Conservation (phyloP, 257 asterid species). For the Phtheirospermum japonicum region DNA sequence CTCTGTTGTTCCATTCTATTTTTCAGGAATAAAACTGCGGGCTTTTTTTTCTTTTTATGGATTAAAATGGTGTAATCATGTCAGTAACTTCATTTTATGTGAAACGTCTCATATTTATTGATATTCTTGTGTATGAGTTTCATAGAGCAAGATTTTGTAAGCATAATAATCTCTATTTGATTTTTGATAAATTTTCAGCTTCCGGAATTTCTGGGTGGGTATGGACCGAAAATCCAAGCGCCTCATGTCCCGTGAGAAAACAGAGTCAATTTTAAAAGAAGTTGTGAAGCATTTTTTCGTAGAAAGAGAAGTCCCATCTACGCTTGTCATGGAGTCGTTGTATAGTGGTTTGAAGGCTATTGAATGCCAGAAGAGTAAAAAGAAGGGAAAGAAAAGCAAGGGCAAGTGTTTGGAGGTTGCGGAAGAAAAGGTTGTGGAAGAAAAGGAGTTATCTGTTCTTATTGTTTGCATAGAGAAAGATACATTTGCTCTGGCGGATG, state of each 20-base stretch:
- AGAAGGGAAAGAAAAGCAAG: conserved; percentile 61
- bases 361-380: conserved; percentile 47
- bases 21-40: neutral
- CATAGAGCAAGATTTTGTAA: neutral
- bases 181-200: conserved; percentile 49
- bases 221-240: conserved; percentile 63
- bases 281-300: conserved; percentile 82
- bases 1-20: neutral
- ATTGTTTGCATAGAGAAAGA: conserved; percentile 68
- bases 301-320: conserved; percentile 94
- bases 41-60: neutral
- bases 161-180: neutral
- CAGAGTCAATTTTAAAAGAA: conserved; percentile 67
- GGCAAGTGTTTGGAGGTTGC: conserved; percentile 53
- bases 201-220: conserved; percentile 78
- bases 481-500: conserved; percentile 76
- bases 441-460: conserved; percentile 38
- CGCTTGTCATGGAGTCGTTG: conserved; percentile 91
- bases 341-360: conserved; percentile 92
- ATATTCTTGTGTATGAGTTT: neutral
- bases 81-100: neutral
- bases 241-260: conserved; percentile 70
- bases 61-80: neutral
- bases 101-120: neutral
- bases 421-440: conserved; percentile 46